Conservation (phyloP, 768 basidiomycete genomes). For the Termitomyces bulborhizus region DNA sequence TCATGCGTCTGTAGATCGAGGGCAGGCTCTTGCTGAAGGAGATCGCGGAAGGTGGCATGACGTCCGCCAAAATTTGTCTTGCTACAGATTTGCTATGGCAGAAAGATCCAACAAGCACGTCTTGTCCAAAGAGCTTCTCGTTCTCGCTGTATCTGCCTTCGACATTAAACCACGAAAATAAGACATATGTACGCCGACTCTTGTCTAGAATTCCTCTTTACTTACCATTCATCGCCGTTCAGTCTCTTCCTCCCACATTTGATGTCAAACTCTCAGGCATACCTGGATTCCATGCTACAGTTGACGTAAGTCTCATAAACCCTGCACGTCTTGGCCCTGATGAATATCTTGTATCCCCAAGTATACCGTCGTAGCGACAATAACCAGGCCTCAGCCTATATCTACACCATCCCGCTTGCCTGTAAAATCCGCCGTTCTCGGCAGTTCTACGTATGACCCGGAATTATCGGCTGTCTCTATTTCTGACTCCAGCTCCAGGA, state of each 20-base stretch:
- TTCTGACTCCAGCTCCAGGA: conserved; percentile 25
- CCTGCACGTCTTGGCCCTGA: background rate
- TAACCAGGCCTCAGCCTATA: conserved; percentile 37
- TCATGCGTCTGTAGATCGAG: conserved; percentile 41
- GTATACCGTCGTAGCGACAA: conserved; percentile 53
- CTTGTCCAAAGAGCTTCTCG: conserved; percentile 46
- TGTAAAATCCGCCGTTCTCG: conserved; percentile 47
- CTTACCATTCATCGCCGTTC: background rate
- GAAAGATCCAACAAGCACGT: conserved; percentile 32
- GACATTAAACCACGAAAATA: conserved; percentile 48
- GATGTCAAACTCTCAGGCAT: conserved; percentile 62
- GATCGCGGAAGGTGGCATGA: conserved; percentile 60
- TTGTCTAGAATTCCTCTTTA: background rate
- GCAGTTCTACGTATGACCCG: conserved; percentile 45
- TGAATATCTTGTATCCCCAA: conserved; percentile 10
- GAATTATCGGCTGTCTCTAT: background rate
- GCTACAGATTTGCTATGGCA: conserved; percentile 53
- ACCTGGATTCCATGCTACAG: conserved; percentile 64
- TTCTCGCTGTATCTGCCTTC: conserved; percentile 56
- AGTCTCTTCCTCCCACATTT: conserved; percentile 71
- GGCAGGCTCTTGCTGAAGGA: conserved; percentile 55
- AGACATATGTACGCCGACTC: conserved; percentile 43
- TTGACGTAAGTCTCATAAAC: conserved; percentile 33
- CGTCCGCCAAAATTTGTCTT: conserved; percentile 44
- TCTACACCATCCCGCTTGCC: conserved; percentile 27